Conservation (phyloP, 2,329 filamentous ascomycete genomes). For the Purpureocillium lavendulum region DNA sequence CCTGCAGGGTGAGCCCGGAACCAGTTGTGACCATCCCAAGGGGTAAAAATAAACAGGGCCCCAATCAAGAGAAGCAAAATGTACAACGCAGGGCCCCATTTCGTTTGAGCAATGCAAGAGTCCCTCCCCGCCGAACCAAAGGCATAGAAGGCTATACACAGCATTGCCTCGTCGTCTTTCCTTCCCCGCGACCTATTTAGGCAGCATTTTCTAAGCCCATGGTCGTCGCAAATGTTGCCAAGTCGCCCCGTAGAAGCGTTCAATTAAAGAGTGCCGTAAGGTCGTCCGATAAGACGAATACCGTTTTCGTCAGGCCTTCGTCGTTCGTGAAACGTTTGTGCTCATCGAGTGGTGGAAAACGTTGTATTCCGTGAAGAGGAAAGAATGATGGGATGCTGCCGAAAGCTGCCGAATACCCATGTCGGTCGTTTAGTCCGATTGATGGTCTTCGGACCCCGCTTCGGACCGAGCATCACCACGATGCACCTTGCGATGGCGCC, state of each 20-base stretch:
- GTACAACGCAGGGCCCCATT: constrained; percentile 9
- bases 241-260: constrained; percentile 4
- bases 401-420: too few species aligned
- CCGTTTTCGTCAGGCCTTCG: constrained; percentile 1
- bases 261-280: constrained; percentile 4
- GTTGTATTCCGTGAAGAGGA: too few species aligned
- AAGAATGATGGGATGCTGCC: too few species aligned
- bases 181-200: constrained; percentile 7
- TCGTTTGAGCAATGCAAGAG: constrained; percentile 17
- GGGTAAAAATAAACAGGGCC: too few species aligned
- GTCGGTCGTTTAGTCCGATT: constrained; percentile 42
- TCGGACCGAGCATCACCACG: constrained; percentile 57
- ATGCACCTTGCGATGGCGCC: constrained; percentile 93
- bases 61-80: constrained; percentile 4
- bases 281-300: constrained; percentile 1
- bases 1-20: constrained; percentile 2
- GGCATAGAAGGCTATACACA: too few species aligned
- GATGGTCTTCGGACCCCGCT: constrained; percentile 54
- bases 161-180: constrained; percentile 3
- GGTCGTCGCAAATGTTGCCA: constrained; percentile 7
- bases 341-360: too few species aligned
- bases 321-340: too few species aligned
- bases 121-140: constrained; percentile 11
- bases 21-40: too few species aligned
- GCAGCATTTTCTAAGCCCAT: constrained; percentile 8